Evolutionary conservation across 2,329 filamentous ascomycete species (phyloP), one percentile per base, ranked within the genome.

Genomic region (Fusarium sp.): DNA sequence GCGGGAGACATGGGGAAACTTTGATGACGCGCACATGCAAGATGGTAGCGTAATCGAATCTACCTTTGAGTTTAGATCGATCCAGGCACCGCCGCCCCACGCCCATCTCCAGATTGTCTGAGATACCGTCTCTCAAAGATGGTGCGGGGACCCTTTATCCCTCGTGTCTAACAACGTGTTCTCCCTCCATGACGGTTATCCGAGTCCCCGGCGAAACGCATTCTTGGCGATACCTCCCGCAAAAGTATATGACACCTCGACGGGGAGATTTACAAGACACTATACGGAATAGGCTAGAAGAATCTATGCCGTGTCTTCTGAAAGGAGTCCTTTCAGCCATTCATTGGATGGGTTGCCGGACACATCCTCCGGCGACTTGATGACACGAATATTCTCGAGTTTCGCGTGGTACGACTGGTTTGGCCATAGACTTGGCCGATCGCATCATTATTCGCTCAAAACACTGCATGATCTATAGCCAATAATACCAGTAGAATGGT

Each of bases 11-110:
- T 74, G 71, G 58, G 61, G 20, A 20, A 38, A 20, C 24, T 31
- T 74, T 35, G 47, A 75, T 75, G 73, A 75, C 70, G 73, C 73
- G 73, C 73, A 75, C 73, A 75, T 75, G 66, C 66, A 22, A 71
- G 40, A 60, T 71, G 50, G 62, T 71, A 62, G 73, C 62, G 73
- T 75, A 75, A 75, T 75, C 24, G 72, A 75, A 22, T 22, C 16
- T 31, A 7, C 34, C 31, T 18, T 47, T 64, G 57, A 64, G 7
- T 63, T 59, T 66, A 45, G 62, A 64, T 64, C 62, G 70, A 73
- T 74, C 60, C 73, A 74, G 72, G 72, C 38, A 74, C 72, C 40
- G 18, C 59, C 38, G n/a, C n/a, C n/a, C 72, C 31, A 34, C 31
- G 31, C 13, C 31, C 27, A 64, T 63, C 37, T 59, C 37, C 37